Percentiles rank a stretch among this genome's conserved stretches.
Evolutionary conservation across 257 asterid genomes (phyloP).

Genomic region (Euphrasia confusa): DNA sequence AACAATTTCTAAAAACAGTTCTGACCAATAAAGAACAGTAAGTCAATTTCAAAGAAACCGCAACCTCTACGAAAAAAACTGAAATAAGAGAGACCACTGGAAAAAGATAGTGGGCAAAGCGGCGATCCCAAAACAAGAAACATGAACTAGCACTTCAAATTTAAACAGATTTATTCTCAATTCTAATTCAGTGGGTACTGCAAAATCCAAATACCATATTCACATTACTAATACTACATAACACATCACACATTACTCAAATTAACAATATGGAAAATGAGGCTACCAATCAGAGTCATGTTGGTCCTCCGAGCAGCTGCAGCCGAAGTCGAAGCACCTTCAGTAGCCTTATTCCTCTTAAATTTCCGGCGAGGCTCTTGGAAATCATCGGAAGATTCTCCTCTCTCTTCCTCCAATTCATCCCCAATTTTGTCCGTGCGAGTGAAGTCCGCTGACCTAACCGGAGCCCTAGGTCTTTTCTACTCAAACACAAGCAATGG

Average conservation of each 20-base stretch:
- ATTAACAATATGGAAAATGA: constrained; percentile 5
- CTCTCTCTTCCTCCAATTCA: constrained; percentile 67
- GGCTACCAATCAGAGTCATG: constrained; percentile 63
- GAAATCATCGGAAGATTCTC: constrained; percentile 73
- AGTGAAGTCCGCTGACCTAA: constrained; percentile 38
- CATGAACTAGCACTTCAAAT: constrained; percentile 3
- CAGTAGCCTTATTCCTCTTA: constrained; percentile 55
- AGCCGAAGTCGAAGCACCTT: constrained; percentile 57
- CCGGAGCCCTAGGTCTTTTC: constrained; percentile 79
- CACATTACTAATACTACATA: not conserved
- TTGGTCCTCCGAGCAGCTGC: constrained; percentile 38
- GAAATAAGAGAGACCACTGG: not conserved
- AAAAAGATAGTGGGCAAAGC: no score
- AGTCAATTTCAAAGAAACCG: not conserved
- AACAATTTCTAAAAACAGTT: not conserved
- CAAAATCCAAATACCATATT: constrained; percentile 16
- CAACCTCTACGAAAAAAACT: not conserved
- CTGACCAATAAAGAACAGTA: not conserved
- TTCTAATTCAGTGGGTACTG: constrained; percentile 5
- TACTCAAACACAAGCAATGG: constrained; percentile 31
- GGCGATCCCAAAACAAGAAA: not conserved
- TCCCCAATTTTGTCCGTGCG: constrained; percentile 36
- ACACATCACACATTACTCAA: not conserved
- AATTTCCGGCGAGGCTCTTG: constrained; percentile 55
- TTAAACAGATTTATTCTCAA: constrained; percentile 6